Percentiles rank a stretch among this genome's conserved stretches.
phyloP scores from a whole-genome alignment of 2,329 filamentous ascomycete species.

The Ophiocordyceps unilateralis region DNA sequence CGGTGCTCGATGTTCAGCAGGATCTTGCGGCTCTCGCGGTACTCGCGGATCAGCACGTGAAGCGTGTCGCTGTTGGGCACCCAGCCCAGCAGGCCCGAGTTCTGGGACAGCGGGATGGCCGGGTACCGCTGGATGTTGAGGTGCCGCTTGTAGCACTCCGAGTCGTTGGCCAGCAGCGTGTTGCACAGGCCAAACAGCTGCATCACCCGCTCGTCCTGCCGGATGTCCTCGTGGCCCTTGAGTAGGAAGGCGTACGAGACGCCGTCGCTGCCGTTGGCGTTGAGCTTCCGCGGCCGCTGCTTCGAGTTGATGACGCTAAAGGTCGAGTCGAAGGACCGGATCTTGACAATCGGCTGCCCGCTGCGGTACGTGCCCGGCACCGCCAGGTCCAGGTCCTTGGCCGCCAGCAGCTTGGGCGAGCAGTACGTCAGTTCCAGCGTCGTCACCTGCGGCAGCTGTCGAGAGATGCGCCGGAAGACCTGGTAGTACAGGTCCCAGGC shows the following conservation, averaged over 20 bases:
- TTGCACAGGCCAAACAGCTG: constrained; percentile 97
- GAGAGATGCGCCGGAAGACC: constrained; percentile 87
- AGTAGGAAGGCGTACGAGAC: constrained; percentile 73
- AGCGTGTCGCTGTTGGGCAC: constrained; percentile 95
- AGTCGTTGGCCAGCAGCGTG: constrained; percentile 81
- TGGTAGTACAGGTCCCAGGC: constrained; percentile 99
- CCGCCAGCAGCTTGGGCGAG: constrained; percentile 78
- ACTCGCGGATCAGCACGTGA: constrained; percentile 91
- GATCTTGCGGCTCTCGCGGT: constrained; percentile 92
- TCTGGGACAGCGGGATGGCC: constrained; percentile 92
- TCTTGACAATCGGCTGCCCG: constrained; percentile 59
- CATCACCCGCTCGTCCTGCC: constrained; percentile 98
- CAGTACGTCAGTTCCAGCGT: constrained; percentile 91
- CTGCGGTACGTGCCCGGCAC: constrained; percentile 92
- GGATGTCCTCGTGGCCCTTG: constrained; percentile 98
- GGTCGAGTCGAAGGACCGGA: constrained; percentile 77
- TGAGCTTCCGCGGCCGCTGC: constrained; percentile 82
- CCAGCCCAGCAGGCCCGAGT: constrained; percentile 89
- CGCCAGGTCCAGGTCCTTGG: constrained; percentile 73
- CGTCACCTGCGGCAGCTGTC: constrained; percentile 84
- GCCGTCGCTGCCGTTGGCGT: constrained; percentile 77
- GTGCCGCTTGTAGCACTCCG: constrained; percentile 92
- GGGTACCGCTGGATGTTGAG: constrained; percentile 92
- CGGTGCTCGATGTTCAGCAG: constrained; percentile 97
- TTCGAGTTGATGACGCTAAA: constrained; percentile 92